A percentile compares a stretch with the other conserved stretches of the same genome.
These are phyloP conservation scores for Exophiala xenobiotica DNA, from an alignment of 2,329 filamentous ascomycete species.

Conservation along the genomic window DNA sequence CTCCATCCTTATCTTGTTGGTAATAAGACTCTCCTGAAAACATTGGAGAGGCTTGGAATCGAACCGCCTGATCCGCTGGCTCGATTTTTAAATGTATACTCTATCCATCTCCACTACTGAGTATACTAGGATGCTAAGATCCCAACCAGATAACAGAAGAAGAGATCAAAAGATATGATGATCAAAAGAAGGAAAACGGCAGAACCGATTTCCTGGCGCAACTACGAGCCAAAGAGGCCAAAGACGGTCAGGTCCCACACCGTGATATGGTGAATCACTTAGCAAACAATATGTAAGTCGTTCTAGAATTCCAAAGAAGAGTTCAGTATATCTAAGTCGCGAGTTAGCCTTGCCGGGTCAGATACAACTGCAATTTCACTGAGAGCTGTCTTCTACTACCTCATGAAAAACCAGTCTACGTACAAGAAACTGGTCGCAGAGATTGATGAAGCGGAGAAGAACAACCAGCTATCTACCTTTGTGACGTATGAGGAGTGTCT, in stretches of 20 bases:
- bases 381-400: conserved; percentile 68
- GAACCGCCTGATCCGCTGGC: conserved; percentile 10
- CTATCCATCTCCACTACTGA: neutral
- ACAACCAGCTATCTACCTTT: conserved; percentile 6
- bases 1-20: conserved; percentile 11
- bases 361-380: conserved; percentile 77
- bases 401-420: conserved; percentile 60
- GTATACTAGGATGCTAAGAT: too few relatives aligned
- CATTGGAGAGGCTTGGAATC: conserved; percentile 1
- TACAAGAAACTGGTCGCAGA: conserved; percentile 18
- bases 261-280: conserved; percentile 22
- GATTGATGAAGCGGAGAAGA: conserved; percentile 13
- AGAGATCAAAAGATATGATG: conserved; percentile 17
- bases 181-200: conserved; percentile 1
- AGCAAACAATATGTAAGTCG: conserved; percentile 19
- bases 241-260: conserved; percentile 8
- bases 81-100: conserved; percentile 11
- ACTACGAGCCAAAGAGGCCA: conserved; percentile 15
- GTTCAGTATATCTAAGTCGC: too few relatives aligned
- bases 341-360: conserved; percentile 64
- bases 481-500: conserved; percentile 15
- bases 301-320: neutral
- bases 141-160: conserved; percentile 19
- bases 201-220: conserved; percentile 21
- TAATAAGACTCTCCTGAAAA: conserved; percentile 2